These are phyloP conservation scores for Populus ilicifolia DNA, from an alignment of 345 rosid species.

Conservation along the genomic window DNA sequence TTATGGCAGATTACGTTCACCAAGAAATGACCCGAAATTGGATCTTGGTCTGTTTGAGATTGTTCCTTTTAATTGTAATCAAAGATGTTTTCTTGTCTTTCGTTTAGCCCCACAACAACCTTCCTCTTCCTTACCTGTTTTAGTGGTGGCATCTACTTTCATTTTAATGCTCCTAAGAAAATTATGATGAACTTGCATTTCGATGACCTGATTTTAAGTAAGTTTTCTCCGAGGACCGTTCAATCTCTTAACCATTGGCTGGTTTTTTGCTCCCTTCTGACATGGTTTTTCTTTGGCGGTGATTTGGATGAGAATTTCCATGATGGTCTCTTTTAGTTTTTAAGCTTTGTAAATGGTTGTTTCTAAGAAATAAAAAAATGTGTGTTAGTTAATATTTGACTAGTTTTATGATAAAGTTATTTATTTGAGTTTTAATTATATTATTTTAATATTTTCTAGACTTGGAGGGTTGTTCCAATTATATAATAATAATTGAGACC, in stretches of 20 bases:
- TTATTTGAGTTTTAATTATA: no score
- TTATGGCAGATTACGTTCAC: background rate
- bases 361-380: no score
- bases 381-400: no score
- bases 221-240: background rate
- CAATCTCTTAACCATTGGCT: background rate
- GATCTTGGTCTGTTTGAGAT: background rate
- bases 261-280: background rate
- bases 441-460: no score
- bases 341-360: no score
- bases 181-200: conserved; percentile 46
- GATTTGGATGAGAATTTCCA: conserved; percentile 68
- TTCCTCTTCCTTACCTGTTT: no score
- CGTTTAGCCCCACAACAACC: no score
- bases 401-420: no score
- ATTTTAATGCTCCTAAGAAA: background rate
- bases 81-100: background rate
- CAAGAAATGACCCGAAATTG: conserved; percentile 1
- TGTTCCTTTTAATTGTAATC: background rate
- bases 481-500: no score
- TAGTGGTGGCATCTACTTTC: no score
- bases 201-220: conserved; percentile 64
- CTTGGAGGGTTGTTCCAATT: no score
- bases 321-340: conserved; percentile 16
- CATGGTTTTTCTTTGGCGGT: conserved; percentile 22